Evolutionary conservation across 108 stramenopile genomes (phyloP).

Genomic region (Skeletonema costatum): DNA sequence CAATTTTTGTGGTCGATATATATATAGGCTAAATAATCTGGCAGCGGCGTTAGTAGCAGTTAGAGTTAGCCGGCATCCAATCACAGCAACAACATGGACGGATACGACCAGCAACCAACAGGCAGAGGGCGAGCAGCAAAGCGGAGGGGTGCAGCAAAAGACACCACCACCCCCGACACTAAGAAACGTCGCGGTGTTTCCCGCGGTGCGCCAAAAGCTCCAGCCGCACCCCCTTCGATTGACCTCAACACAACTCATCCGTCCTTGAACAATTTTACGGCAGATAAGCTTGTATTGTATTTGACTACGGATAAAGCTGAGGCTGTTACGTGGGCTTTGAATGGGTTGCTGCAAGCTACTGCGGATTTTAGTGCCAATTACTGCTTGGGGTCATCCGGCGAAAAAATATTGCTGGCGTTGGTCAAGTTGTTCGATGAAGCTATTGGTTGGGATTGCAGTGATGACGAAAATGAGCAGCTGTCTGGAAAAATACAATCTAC

Average conservation of each 20-base stretch:
- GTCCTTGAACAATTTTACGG: conserved; percentile 26
- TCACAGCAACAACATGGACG: neutral
- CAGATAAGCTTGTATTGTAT: conserved; percentile 12
- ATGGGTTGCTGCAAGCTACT: conserved; percentile 59
- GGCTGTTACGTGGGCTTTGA: conserved; percentile 55
- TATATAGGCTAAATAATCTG: too few species aligned
- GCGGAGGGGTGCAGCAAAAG: neutral
- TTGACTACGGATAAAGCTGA: conserved; percentile 27
- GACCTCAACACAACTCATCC: conserved; percentile 41
- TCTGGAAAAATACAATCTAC: conserved; percentile 29
- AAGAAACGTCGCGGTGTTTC: conserved; percentile 29
- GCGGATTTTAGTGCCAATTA: conserved; percentile 65
- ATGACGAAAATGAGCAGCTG: neutral
- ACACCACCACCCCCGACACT: conserved; percentile 1
- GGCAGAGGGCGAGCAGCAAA: neutral
- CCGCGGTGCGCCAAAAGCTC: conserved; percentile 5
- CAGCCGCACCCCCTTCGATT: conserved; percentile 38
- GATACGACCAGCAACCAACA: neutral
- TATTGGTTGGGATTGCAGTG: conserved; percentile 53
- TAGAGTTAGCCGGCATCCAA: too few species aligned
- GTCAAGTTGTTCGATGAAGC: conserved; percentile 61
- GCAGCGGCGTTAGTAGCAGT: too few species aligned
- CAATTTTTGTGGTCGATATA: too few species aligned
- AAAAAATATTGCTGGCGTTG: conserved; percentile 53
- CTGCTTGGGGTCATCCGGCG: conserved; percentile 56